Percentiles rank a stretch among this genome's conserved stretches.
phyloP scores from a whole-genome alignment of 495 filamentous ascomycete genomes.

The Penicillium atrosanguineum region DNA sequence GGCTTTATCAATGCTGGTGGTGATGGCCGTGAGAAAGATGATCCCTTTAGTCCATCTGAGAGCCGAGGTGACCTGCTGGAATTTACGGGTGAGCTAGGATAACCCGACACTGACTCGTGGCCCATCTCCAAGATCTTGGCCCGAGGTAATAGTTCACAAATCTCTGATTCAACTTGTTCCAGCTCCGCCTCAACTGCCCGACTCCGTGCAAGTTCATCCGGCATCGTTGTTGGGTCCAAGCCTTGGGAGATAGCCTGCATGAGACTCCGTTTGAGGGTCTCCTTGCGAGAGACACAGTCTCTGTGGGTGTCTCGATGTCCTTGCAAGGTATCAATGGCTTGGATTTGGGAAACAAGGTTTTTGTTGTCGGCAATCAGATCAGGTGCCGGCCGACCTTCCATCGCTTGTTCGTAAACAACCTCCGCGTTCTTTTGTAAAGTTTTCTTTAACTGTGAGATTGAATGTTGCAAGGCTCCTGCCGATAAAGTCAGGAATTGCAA shows the following conservation, averaged over 20 bases:
- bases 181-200: conserved; percentile 34
- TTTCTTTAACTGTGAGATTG: conserved; percentile 23
- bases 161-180: conserved; percentile 31
- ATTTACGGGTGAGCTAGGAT: background rate
- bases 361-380: conserved; percentile 41
- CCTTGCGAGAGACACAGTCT: conserved; percentile 25
- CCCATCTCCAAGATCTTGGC: conserved; percentile 18
- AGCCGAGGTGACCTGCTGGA: background rate
- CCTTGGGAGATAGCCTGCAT: conserved; percentile 37
- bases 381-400: conserved; percentile 38
- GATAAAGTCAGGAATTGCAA: conserved; percentile 31
- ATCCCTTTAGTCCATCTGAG: background rate
- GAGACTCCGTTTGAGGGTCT: conserved; percentile 32
- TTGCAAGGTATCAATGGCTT: conserved; percentile 35
- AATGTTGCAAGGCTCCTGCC: conserved; percentile 15
- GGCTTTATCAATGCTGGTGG: background rate
- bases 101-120: background rate
- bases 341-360: conserved; percentile 29
- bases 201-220: conserved; percentile 36
- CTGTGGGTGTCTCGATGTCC: conserved; percentile 25
- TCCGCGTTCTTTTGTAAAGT: conserved; percentile 37
- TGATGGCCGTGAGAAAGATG: background rate
- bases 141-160: conserved; percentile 28
- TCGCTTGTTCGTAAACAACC: conserved; percentile 38
- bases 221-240: conserved; percentile 30